A percentile compares a stretch with the other conserved stretches of the same genome.
Conservation (phyloP, 1,139 yeast species). For the Hyphopichia pseudoburtonii region DNA sequence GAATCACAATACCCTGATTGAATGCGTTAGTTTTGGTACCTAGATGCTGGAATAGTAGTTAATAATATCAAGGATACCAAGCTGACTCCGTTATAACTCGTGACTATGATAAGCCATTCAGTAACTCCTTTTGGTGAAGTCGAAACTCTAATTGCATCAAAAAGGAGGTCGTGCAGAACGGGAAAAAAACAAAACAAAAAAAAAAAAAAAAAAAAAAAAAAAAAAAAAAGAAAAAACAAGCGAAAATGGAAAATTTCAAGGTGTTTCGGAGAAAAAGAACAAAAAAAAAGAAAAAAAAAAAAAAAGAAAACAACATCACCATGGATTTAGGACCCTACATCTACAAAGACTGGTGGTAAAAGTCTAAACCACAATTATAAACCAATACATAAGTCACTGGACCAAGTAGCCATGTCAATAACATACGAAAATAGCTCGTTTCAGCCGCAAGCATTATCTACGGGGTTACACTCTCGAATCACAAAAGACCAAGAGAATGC, state of each 20-base stretch:
- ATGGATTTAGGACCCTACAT: not conserved
- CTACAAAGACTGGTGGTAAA: constrained; percentile 5
- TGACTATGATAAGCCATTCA: too few species aligned
- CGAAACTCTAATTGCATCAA: not conserved
- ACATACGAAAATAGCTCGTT: constrained; percentile 23
- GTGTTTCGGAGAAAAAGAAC: too few species aligned
- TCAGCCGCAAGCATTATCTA: constrained; percentile 73
- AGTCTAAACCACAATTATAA: too few species aligned
- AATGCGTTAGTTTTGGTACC: too few species aligned
- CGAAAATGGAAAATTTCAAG: too few species aligned
- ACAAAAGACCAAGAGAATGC: constrained; percentile 61
- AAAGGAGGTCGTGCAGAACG: not conserved
- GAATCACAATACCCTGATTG: not conserved
- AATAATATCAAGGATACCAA: too few species aligned
- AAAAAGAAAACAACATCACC: not conserved
- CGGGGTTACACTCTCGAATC: constrained; percentile 67
- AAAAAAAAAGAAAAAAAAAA: not conserved
- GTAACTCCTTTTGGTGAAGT: not conserved
- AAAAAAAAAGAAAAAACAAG: too few species aligned
- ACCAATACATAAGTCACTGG: too few species aligned
- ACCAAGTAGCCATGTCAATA: constrained; percentile 15
- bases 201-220: too few species aligned
- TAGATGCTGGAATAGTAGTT: too few species aligned
- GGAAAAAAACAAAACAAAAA: too few species aligned
- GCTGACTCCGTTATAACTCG: too few species aligned